A percentile compares a stretch with the other conserved stretches of the same genome.
Conservation (phyloP, 306 rosid genomes). For the Castanea sativa region DNA sequence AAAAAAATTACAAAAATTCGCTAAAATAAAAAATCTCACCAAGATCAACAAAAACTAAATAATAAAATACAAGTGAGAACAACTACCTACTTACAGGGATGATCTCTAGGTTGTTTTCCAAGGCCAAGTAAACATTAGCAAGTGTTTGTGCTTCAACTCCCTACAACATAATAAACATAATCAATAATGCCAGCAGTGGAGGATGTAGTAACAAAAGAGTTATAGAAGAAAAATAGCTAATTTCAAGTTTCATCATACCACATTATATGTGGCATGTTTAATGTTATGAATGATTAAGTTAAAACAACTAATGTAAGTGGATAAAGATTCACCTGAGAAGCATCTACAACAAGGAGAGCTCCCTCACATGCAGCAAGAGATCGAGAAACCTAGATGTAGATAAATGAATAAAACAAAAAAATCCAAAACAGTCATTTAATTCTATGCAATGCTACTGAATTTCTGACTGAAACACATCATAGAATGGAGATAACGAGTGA, state of each 20-base stretch:
- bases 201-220: background rate
- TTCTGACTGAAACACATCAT: background rate
- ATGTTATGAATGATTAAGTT: constrained; percentile 1
- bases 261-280: background rate
- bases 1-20: background rate
- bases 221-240: background rate
- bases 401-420: constrained; percentile 20
- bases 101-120: constrained; percentile 82
- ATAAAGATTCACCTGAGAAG: constrained; percentile 69
- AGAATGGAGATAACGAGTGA: background rate
- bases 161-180: constrained; percentile 35
- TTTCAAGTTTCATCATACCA: background rate
- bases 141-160: constrained; percentile 96
- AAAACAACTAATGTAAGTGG: constrained; percentile 6
- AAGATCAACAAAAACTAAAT: background rate
- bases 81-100: constrained; percentile 64
- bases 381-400: constrained; percentile 67
- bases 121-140: constrained; percentile 90
- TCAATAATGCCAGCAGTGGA: constrained; percentile 6
- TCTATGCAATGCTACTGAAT: background rate
- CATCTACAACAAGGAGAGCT: constrained; percentile 92
- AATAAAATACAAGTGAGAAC: background rate
- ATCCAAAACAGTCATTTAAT: background rate
- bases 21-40: background rate
- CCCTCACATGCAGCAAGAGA: constrained; percentile 98